Evolutionary conservation across 768 basidiomycete species (phyloP).

Genomic region (Tricholoma hemisulphureum): DNA sequence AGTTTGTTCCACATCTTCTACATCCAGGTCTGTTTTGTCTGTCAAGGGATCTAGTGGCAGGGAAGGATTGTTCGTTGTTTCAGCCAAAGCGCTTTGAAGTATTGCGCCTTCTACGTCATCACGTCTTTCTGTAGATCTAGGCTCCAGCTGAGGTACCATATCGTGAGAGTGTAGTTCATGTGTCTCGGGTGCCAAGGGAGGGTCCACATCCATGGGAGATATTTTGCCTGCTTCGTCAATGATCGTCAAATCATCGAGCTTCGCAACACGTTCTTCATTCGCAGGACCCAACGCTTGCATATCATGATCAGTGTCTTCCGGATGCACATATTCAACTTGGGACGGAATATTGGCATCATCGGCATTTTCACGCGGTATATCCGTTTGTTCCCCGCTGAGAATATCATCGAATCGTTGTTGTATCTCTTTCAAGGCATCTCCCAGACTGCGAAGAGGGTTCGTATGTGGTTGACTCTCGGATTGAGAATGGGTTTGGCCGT

Average conservation of each 20-base stretch:
- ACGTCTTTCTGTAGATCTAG: slow-evolving; percentile 21
- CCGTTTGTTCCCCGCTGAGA: slow-evolving; percentile 39
- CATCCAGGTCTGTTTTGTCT: slow-evolving; percentile 32
- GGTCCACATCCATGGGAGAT: slow-evolving; percentile 52
- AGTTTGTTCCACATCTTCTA: slow-evolving; percentile 31
- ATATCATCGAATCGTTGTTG: slow-evolving; percentile 85
- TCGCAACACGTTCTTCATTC: slow-evolving; percentile 78
- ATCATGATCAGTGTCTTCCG: slow-evolving; percentile 64
- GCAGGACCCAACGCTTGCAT: slow-evolving; percentile 92
- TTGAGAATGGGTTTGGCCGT: slow-evolving; percentile 41
- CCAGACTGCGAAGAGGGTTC: slow-evolving; percentile 75
- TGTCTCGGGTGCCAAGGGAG: slow-evolving; percentile 22
- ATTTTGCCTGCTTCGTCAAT: slow-evolving; percentile 49
- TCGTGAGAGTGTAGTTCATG: slow-evolving; percentile 24
- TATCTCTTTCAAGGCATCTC: slow-evolving; percentile 81
- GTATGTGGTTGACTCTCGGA: slow-evolving; percentile 36
- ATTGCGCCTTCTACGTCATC: slow-evolving; percentile 48
- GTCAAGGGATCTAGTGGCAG: slow-evolving; percentile 24
- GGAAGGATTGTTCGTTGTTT: slow-evolving; percentile 17
- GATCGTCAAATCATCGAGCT: slow-evolving; percentile 77
- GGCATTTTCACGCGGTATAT: slow-evolving; percentile 33
- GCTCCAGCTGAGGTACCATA: slow-evolving; percentile 20
- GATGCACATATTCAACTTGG: slow-evolving; percentile 74
- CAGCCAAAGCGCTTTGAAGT: slow-evolving; percentile 30
- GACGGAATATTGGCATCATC: slow-evolving; percentile 40